Percentiles rank a stretch among this genome's conserved stretches.
These are phyloP conservation scores for Cornus controversa DNA, from an alignment of 148 eudicot species.

Conservation along the genomic window DNA sequence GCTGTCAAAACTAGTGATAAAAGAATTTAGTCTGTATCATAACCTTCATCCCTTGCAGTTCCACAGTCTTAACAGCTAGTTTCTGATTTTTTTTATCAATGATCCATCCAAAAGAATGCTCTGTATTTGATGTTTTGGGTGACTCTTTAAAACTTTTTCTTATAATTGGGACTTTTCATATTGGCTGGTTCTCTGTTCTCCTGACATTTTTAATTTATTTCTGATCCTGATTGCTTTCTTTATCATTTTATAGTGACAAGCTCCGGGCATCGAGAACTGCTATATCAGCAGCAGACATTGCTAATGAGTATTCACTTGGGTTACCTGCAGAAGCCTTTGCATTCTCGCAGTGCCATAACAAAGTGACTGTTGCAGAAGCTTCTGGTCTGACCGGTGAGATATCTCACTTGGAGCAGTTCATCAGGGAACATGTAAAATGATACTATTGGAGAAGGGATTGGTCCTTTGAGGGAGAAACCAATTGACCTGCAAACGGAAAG, in stretches of 20 bases:
- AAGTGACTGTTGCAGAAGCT: slow-evolving; percentile 71
- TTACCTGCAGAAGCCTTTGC: slow-evolving; percentile 66
- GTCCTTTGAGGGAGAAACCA: background rate
- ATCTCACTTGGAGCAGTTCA: slow-evolving; percentile 69
- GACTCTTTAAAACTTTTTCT: background rate
- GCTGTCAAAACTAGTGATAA: background rate
- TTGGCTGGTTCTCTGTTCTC: background rate
- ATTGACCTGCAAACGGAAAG: background rate
- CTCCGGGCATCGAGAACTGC: slow-evolving; percentile 78
- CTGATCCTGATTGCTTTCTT: background rate
- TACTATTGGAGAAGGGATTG: background rate
- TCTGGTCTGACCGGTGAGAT: slow-evolving; percentile 71
- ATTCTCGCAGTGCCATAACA: slow-evolving; percentile 80
- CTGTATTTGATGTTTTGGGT: background rate
- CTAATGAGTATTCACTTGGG: slow-evolving; percentile 72
- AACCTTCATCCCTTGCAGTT: background rate
- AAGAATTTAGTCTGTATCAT: background rate
- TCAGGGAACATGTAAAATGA: slow-evolving; percentile 28
- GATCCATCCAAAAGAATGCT: background rate
- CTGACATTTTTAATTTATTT: background rate
- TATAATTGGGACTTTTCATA: background rate
- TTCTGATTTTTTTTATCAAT: too few relatives aligned
- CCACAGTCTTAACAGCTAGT: too few relatives aligned
- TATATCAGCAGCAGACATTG: slow-evolving; percentile 71
- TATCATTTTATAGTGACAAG: slow-evolving; percentile 56